These are phyloP conservation scores for Chytriomyces hyalinus DNA, from an alignment of 192 early-diverging fungal species.

Conservation along the genomic window DNA sequence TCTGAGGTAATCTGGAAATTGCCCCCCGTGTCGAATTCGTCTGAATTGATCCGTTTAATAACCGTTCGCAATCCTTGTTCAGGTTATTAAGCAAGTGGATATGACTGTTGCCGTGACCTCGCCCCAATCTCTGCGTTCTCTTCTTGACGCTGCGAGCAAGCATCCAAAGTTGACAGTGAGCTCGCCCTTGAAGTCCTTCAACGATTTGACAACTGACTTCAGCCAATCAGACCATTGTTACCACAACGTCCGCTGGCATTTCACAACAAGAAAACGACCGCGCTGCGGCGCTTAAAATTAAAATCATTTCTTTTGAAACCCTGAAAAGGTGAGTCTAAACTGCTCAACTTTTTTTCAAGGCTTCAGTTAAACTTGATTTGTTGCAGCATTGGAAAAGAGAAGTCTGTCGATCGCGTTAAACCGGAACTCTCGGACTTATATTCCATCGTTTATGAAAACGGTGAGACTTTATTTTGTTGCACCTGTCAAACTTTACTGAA, in stretches of 20 bases:
- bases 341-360: too few relatives aligned
- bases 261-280: neutral
- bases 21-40: too few relatives aligned
- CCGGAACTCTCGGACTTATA: neutral
- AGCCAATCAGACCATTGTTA: too few relatives aligned
- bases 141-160: neutral
- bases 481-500: neutral
- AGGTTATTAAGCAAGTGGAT: conserved; percentile 14
- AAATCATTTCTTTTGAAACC: neutral
- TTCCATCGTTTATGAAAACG: conserved; percentile 8
- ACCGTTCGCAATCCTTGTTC: neutral
- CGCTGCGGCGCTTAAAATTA: conserved; percentile 15
- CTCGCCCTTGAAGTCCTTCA: too few relatives aligned
- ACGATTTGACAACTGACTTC: too few relatives aligned
- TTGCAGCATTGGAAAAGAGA: conserved; percentile 10
- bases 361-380: too few relatives aligned
- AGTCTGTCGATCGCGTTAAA: conserved; percentile 1
- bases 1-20: too few relatives aligned
- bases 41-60: too few relatives aligned
- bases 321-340: too few relatives aligned
- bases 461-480: neutral
- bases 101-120: conserved; percentile 9
- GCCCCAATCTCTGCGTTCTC: neutral
- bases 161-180: conserved; percentile 9
- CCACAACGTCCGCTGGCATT: neutral